These are phyloP conservation scores for Nemania sp. DNA, from an alignment of 2,329 filamentous ascomycete genomes.

Conservation along the genomic window DNA sequence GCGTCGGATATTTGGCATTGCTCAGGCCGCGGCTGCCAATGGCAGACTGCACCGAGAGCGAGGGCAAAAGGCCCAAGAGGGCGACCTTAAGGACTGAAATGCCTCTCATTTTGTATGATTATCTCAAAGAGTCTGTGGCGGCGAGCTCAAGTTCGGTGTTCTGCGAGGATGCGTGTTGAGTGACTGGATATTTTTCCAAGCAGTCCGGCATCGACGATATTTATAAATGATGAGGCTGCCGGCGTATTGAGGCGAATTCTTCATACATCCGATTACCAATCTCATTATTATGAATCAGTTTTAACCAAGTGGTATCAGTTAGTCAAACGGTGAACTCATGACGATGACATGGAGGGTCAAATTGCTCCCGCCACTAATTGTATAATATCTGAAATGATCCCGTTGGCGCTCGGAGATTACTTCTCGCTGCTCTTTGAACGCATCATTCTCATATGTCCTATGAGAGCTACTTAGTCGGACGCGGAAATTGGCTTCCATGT, in stretches of 20 bases:
- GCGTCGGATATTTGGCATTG: slow-evolving; percentile 11
- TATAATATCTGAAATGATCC: background rate
- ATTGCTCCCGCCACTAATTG: background rate
- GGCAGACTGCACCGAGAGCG: slow-evolving; percentile 11
- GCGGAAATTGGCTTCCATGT: too few relatives aligned
- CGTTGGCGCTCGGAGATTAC: background rate
- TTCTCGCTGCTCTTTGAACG: background rate
- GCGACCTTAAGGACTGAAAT: background rate
- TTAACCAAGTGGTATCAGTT: background rate
- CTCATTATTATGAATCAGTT: background rate
- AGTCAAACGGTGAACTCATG: background rate
- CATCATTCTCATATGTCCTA: too few relatives aligned
- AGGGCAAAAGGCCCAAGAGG: slow-evolving; percentile 15
- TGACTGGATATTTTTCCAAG: background rate
- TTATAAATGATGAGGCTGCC: background rate
- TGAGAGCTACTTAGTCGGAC: too few relatives aligned
- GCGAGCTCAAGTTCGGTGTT: background rate
- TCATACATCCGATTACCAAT: slow-evolving; percentile 6
- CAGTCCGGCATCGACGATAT: background rate
- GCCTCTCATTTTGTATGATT: slow-evolving; percentile 29
- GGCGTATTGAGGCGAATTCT: background rate
- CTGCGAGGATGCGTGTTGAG: background rate
- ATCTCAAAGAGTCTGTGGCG: background rate
- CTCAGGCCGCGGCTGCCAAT: background rate
- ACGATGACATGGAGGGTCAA: background rate